Evolutionary conservation across 2,329 filamentous ascomycete species (phyloP), one percentile per base, ranked within the genome.

Genomic region (Lecanicillium sp.): DNA sequence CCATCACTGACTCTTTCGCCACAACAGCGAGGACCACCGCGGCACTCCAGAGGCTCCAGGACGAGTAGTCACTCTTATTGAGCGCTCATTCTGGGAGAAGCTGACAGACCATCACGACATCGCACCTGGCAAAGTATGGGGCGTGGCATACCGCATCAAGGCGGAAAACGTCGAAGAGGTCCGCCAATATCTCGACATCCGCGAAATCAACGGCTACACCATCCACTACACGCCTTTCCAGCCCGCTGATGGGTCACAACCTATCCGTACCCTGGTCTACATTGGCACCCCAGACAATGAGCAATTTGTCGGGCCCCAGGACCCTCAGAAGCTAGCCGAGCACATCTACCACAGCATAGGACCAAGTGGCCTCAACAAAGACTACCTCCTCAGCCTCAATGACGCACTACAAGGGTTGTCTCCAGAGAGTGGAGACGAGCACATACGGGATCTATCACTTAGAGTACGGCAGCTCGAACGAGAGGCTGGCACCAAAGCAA

Each of bases 121-220:
- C 20, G 75, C 71, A 19, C 75, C 73, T 41, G 75, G 76, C 38
- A 71, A 65, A 51, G 87, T 95, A 51, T 96, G 89, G 89, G 92
- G 92, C 42, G 85, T 86, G 13, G 92, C 90, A 46, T 94, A 95
- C 65, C 84, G 90, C 54, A 90, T 95, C 60, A 70, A 73, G 19
- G 62, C 80, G 6, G 68, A 75, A 2, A 74, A 80, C 48, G 87
- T 94, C 16, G 72, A 78, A 43, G 82, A 90, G 63, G 90, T 95
- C 4, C 82, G 85, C 49, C 74, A 80, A 42, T 95, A 95, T 58
- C 84, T 98, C 34, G 89, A 96, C 60, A 90, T 95, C 48, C 82
- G 92, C 33, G 92, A 98, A 63, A 95, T 96, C 56, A 95, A 96
- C 64, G 92, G 92, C 18, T 98, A 98, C 63, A 85, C 81, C 38